Conservation (phyloP, 192 early-diverging fungal genomes). For the Entomortierella chlamydospora region DNA sequence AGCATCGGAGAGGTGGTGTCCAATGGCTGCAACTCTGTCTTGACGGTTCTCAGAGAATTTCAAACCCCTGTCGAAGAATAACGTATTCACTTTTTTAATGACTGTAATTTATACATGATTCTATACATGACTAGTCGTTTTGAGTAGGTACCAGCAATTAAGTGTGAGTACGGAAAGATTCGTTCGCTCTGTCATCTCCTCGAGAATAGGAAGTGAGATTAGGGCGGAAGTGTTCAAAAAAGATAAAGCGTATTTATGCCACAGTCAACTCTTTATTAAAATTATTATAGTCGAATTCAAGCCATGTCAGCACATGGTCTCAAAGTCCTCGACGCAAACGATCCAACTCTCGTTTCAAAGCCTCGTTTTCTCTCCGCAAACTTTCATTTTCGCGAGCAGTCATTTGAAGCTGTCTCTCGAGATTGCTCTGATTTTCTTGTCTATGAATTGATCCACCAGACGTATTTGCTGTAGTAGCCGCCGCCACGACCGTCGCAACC, state of each 20-base stretch:
- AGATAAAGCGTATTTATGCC: too few relatives aligned
- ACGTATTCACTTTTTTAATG: neutral
- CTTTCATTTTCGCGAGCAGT: constrained; percentile 49
- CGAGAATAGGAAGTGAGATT: too few relatives aligned
- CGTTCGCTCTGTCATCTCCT: neutral
- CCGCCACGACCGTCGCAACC: neutral
- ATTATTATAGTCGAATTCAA: too few relatives aligned
- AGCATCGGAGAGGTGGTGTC: constrained; percentile 42
- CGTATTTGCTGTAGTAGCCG: neutral
- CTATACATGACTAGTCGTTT: too few relatives aligned
- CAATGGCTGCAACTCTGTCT: constrained; percentile 62
- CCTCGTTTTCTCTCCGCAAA: constrained; percentile 49
- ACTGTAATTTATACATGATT: too few relatives aligned
- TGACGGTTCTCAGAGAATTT: constrained; percentile 12
- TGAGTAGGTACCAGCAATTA: constrained; percentile 59
- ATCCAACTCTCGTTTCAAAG: constrained; percentile 44
- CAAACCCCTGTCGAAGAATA: neutral
- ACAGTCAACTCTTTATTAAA: too few relatives aligned
- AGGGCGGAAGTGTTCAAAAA: neutral
- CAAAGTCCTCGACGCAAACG: constrained; percentile 25
- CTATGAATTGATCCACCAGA: constrained; percentile 11
- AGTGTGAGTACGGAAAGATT: constrained; percentile 26
- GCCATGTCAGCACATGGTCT: too few relatives aligned
- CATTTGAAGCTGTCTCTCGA: constrained; percentile 44
- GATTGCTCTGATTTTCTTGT: constrained; percentile 15